A percentile compares a stretch with the other conserved stretches of the same genome.
phyloP scores from a whole-genome alignment of 2,329 filamentous ascomycete genomes.

The Venturia pyrina region DNA sequence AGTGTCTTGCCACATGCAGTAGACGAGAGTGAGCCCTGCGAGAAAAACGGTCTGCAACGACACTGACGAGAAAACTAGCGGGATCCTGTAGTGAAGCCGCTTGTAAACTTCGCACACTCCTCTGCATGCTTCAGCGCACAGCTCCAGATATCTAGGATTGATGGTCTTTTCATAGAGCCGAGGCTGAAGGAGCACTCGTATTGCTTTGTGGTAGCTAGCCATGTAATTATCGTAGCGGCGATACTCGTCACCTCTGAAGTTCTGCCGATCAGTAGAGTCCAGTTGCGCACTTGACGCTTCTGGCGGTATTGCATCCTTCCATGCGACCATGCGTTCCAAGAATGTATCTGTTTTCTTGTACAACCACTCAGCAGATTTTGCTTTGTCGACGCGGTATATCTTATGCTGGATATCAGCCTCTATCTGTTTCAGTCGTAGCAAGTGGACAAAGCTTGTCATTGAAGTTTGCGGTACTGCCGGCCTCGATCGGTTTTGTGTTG shows the following conservation, averaged over 20 bases:
- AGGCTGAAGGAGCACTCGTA: background rate
- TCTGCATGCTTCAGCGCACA: background rate
- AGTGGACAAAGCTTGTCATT: background rate
- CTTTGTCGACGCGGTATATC: background rate
- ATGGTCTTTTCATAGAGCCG: background rate
- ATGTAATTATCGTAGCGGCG: background rate
- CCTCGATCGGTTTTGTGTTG: background rate
- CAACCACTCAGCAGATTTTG: background rate
- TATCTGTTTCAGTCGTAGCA: background rate
- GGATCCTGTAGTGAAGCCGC: constrained; percentile 1
- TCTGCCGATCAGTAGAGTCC: background rate
- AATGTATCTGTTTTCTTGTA: background rate
- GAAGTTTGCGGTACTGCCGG: background rate
- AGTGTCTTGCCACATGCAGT: constrained; percentile 6
- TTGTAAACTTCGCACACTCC: background rate
- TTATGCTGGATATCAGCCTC: constrained; percentile 1
- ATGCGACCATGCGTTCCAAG: background rate
- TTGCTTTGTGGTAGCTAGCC: background rate
- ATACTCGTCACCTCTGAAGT: background rate
- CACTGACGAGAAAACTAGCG: background rate
- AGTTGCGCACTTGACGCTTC: background rate
- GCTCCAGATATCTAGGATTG: background rate
- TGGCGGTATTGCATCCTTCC: constrained; percentile 5
- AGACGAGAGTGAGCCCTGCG: constrained; percentile 3
- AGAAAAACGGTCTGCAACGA: constrained; percentile 1